Conservation (phyloP, 1,284 basidiomycete species). For the Ceratobasidium sp. region DNA sequence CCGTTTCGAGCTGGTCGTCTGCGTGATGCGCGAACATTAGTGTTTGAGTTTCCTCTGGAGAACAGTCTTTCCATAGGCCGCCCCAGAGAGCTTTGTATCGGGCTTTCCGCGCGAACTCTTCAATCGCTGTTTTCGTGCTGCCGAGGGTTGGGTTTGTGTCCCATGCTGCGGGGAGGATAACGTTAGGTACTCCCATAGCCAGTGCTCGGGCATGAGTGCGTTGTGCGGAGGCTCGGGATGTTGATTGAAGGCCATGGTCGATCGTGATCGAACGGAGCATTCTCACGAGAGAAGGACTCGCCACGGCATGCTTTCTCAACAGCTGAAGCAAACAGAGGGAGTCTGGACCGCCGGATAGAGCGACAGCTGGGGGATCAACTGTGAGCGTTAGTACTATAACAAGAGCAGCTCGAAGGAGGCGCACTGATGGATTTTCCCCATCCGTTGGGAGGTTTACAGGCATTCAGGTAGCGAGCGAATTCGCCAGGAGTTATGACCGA, state of each 20-base stretch:
- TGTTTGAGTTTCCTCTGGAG: slow-evolving; percentile 42
- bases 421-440: slow-evolving; percentile 42
- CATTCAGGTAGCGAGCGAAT: slow-evolving; percentile 39
- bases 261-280: slow-evolving; percentile 67
- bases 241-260: slow-evolving; percentile 68
- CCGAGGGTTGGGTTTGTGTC: slow-evolving; percentile 48
- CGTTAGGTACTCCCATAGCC: slow-evolving; percentile 58
- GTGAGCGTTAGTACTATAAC: not conserved
- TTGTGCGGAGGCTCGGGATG: slow-evolving; percentile 62
- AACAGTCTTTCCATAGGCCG: slow-evolving; percentile 52
- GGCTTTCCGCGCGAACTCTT: slow-evolving; percentile 63
- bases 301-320: slow-evolving; percentile 57
- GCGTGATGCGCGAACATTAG: slow-evolving; percentile 75
- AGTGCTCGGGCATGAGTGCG: slow-evolving; percentile 56
- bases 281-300: slow-evolving; percentile 14
- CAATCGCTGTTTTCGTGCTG: slow-evolving; percentile 54
- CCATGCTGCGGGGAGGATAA: slow-evolving; percentile 63
- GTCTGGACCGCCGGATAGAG: slow-evolving; percentile 80
- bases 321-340: slow-evolving; percentile 77
- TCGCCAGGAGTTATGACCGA: slow-evolving; percentile 41
- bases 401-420: not conserved
- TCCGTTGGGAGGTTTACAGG: slow-evolving; percentile 42
- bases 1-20: slow-evolving; percentile 81
- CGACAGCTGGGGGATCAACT: slow-evolving; percentile 60
- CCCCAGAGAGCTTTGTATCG: slow-evolving; percentile 64